Percentiles rank a stretch among this genome's conserved stretches.
phyloP scores from a whole-genome alignment of 163 green algal genomes.

The Prototheca stagnorum region DNA sequence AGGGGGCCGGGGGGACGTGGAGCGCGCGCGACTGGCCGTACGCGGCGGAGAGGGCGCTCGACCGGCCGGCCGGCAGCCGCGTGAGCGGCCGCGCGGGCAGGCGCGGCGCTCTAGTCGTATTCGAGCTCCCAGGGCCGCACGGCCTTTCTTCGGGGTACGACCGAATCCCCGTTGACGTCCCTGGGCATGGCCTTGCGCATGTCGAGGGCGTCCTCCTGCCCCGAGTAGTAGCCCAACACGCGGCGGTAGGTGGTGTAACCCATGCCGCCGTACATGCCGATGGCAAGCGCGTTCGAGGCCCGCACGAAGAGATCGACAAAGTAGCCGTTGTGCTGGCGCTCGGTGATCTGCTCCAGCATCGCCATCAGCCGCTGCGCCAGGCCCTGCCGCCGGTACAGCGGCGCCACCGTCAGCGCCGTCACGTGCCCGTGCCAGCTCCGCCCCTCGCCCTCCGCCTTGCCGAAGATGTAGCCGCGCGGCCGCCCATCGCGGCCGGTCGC shows the following conservation, averaged over 20 bases:
- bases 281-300: slow-evolving; percentile 74
- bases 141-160: slow-evolving; percentile 52
- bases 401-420: slow-evolving; percentile 86
- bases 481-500: slow-evolving; percentile 31
- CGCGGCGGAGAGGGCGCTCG: too few species aligned
- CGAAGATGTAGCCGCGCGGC: slow-evolving; percentile 85
- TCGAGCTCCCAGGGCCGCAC: slow-evolving; percentile 76
- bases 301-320: slow-evolving; percentile 99
- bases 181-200: slow-evolving; percentile 95
- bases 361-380: slow-evolving; percentile 87
- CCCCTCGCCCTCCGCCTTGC: slow-evolving; percentile 82
- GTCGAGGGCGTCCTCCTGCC: slow-evolving; percentile 74
- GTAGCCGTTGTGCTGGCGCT: slow-evolving; percentile 81
- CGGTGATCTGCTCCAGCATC: slow-evolving; percentile 73
- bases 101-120: slow-evolving; percentile 45
- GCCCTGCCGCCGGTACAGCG: slow-evolving; percentile 58
- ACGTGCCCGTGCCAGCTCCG: slow-evolving; percentile 94
- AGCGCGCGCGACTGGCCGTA: too few species aligned
- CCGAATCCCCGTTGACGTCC: slow-evolving; percentile 58
- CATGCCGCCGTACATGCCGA: slow-evolving; percentile 81
- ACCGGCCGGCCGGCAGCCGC: too few species aligned
- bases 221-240: slow-evolving; percentile 74
- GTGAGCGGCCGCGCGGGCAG: too few species aligned
- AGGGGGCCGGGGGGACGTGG: too few species aligned
- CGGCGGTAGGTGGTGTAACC: slow-evolving; percentile 62